Conservation (phyloP, 202 grass and related monocot genomes). For the Carex arenaria region DNA sequence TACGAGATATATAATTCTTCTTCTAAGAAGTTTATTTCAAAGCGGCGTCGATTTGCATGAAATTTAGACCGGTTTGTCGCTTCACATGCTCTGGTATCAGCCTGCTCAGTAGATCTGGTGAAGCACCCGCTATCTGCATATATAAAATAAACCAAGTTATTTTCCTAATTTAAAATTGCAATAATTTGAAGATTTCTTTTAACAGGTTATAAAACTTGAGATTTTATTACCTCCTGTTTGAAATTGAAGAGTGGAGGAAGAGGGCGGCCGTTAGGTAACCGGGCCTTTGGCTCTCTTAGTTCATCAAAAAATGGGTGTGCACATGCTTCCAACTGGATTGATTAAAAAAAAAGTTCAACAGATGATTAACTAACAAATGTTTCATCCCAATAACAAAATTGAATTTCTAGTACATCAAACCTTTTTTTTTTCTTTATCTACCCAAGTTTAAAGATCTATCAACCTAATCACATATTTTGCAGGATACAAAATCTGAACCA, state of each 20-base stretch:
- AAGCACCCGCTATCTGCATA: constrained; percentile 62
- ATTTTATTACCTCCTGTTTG: constrained; percentile 62
- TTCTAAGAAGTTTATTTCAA: constrained; percentile 26
- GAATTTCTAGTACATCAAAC: not conserved
- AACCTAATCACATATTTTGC: constrained; percentile 5
- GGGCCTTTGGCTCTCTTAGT: constrained; percentile 59
- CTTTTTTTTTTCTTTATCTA: not conserved
- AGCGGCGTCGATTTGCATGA: constrained; percentile 29
- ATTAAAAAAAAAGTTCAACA: constrained; percentile 27
- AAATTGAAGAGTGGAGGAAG: constrained; percentile 81
- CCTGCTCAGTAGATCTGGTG: constrained; percentile 60
- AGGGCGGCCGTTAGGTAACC: constrained; percentile 62
- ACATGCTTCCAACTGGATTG: constrained; percentile 65
- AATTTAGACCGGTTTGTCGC: constrained; percentile 59
- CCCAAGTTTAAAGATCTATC: not conserved
- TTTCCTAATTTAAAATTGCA: constrained; percentile 1
- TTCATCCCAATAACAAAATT: not conserved
- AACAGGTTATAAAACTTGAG: not conserved
- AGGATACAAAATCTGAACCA: not conserved
- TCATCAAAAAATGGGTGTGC: constrained; percentile 81
- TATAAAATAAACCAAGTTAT: constrained; percentile 6
- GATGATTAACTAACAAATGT: not conserved
- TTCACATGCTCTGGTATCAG: constrained; percentile 72
- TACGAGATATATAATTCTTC: not conserved
- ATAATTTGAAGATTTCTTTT: not conserved